phyloP scores from a whole-genome alignment of 2,329 filamentous ascomycete genomes.

The Apiospora hydei region DNA sequence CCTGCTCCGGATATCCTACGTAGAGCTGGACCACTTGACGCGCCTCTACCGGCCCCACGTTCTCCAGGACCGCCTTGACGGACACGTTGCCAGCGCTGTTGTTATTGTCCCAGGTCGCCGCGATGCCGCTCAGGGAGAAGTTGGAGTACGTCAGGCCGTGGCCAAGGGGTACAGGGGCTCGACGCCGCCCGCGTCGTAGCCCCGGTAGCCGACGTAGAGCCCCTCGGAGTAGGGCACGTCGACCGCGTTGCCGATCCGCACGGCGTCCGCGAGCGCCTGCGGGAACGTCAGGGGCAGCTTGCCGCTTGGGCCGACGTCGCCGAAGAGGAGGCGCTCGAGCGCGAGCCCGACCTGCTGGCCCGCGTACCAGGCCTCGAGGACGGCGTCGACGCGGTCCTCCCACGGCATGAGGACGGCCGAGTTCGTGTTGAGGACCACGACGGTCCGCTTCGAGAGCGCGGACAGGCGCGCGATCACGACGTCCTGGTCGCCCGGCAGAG shows the following conservation, averaged over 20 bases:
- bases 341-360: slow-evolving; percentile 68
- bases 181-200: slow-evolving; percentile 58
- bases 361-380: slow-evolving; percentile 65
- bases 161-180: slow-evolving; percentile 62
- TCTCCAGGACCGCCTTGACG: slow-evolving; percentile 57
- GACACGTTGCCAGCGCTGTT: slow-evolving; percentile 56
- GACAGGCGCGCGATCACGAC: slow-evolving; percentile 21
- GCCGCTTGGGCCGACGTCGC: slow-evolving; percentile 64
- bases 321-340: slow-evolving; percentile 68
- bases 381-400: slow-evolving; percentile 56
- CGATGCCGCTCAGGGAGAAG: slow-evolving; percentile 31
- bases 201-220: slow-evolving; percentile 63
- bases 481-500: slow-evolving; percentile 27
- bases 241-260: slow-evolving; percentile 41
- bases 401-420: slow-evolving; percentile 24
- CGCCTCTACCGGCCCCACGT: slow-evolving; percentile 58
- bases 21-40: slow-evolving; percentile 66
- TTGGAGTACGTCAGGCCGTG: slow-evolving; percentile 63
- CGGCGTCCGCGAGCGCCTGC: slow-evolving; percentile 56
- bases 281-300: slow-evolving; percentile 67
- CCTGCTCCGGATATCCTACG: slow-evolving; percentile 56
- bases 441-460: slow-evolving; percentile 3
- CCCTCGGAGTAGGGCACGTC: slow-evolving; percentile 48
- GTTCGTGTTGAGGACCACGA: slow-evolving; percentile 28
- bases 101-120: slow-evolving; percentile 51